Percentiles rank a stretch among this genome's conserved stretches.
Evolutionary conservation across 2,329 filamentous ascomycete species (phyloP).

Genomic region (Ramularia endophylla): DNA sequence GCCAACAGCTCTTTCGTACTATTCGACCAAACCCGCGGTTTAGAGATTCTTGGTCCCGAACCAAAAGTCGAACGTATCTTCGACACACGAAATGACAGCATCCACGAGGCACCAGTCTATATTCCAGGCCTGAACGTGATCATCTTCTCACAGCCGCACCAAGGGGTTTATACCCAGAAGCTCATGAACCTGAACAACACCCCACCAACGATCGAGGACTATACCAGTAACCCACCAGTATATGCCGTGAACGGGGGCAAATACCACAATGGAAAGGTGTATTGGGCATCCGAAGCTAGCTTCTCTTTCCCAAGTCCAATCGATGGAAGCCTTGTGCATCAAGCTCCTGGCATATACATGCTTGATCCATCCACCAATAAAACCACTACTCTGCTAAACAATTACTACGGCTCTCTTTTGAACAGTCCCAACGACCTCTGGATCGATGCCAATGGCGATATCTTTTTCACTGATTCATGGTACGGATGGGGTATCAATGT

Average conservation of each 20-base stretch:
- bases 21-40: conserved; percentile 31
- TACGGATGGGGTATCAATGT: conserved; percentile 18
- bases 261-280: conserved; percentile 34
- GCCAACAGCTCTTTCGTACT: conserved; percentile 29
- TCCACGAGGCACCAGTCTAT: conserved; percentile 42
- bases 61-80: conserved; percentile 31
- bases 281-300: conserved; percentile 27
- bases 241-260: conserved; percentile 40
- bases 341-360: conserved; percentile 37
- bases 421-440: conserved; percentile 39
- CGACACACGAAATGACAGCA: conserved; percentile 13
- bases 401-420: conserved; percentile 43
- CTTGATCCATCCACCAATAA: conserved; percentile 40
- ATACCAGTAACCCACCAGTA: conserved; percentile 36
- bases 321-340: conserved; percentile 14
- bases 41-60: conserved; percentile 28
- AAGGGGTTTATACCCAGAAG: conserved; percentile 32
- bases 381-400: conserved; percentile 39
- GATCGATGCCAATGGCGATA: conserved; percentile 38
- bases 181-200: conserved; percentile 39
- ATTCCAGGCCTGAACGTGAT: conserved; percentile 36
- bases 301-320: conserved; percentile 19
- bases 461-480: conserved; percentile 46
- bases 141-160: conserved; percentile 32
- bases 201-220: conserved; percentile 36